phyloP scores from a whole-genome alignment of 371 early-diverging fungal species.

The Rhizopus stolonifer region DNA sequence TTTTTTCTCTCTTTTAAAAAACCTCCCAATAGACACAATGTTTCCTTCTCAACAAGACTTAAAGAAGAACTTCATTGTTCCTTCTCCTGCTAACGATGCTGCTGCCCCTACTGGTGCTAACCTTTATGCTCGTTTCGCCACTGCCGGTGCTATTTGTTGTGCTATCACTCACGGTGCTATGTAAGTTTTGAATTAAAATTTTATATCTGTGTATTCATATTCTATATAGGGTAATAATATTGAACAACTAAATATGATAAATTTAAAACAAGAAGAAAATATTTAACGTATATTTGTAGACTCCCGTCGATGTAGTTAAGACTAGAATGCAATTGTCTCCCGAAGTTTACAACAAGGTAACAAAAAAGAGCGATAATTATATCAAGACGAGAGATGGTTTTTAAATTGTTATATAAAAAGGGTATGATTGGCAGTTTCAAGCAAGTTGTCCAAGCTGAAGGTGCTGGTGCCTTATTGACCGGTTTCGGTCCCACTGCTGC shows the following conservation, averaged over 20 bases:
- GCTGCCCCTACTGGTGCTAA: constrained; percentile 57
- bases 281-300: too few species aligned
- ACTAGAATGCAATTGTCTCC: constrained; percentile 69
- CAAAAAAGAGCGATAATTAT: not conserved
- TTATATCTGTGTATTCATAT: not conserved
- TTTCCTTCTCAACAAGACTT: constrained; percentile 46
- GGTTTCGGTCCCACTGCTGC: constrained; percentile 84
- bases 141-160: constrained; percentile 76
- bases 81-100: constrained; percentile 49
- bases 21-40: constrained; percentile 21
- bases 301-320: constrained; percentile 65
- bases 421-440: constrained; percentile 63
- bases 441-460: constrained; percentile 78
- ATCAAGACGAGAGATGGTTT: not conserved
- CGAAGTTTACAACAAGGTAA: constrained; percentile 66
- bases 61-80: constrained; percentile 48
- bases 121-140: constrained; percentile 73
- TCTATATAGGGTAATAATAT: constrained; percentile 18
- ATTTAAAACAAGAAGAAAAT: too few species aligned
- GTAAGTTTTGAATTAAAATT: constrained; percentile 20
- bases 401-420: constrained; percentile 12
- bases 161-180: constrained; percentile 76
- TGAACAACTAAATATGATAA: too few species aligned
- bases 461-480: constrained; percentile 81
- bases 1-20: not conserved